These are phyloP conservation scores for Blakeslea trispora DNA, from an alignment of 371 early-diverging fungal species.

Conservation along the genomic window DNA sequence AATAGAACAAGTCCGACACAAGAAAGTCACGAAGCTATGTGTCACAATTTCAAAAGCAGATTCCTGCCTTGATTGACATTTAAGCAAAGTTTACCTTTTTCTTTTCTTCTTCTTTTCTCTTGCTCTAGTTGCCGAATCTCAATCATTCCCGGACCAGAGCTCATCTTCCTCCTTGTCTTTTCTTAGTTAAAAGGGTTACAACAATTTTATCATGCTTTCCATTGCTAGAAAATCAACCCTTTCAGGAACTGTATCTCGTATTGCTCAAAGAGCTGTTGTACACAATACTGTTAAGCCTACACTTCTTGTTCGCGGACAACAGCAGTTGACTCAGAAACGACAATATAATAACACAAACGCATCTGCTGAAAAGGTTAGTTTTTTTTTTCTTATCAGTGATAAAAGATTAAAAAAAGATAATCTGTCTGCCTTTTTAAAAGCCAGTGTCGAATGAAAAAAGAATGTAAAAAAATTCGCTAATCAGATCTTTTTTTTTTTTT, in stretches of 20 bases:
- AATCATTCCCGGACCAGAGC: not conserved
- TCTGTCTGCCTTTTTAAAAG: constrained; percentile 8
- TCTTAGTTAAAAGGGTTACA: not conserved
- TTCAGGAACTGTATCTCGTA: constrained; percentile 22
- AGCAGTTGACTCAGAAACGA: constrained; percentile 18
- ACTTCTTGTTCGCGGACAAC: constrained; percentile 12
- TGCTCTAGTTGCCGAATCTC: too few relatives aligned
- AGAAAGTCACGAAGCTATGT: not conserved
- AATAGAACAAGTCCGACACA: constrained; percentile 1
- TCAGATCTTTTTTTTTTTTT: not conserved
- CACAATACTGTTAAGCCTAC: too few relatives aligned
- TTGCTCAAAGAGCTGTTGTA: constrained; percentile 20
- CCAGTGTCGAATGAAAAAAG: not conserved
- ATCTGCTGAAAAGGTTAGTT: constrained; percentile 45
- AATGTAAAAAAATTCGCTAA: not conserved
- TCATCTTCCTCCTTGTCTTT: constrained; percentile 12
- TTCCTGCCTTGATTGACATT: not conserved
- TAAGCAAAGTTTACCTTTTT: not conserved
- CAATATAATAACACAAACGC: constrained; percentile 28
- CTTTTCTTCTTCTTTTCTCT: constrained; percentile 6
- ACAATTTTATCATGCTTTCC: constrained; percentile 30
- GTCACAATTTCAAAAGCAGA: too few relatives aligned
- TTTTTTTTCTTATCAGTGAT: too few relatives aligned
- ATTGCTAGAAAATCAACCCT: constrained; percentile 36
- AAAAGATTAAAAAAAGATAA: too few relatives aligned